Evolutionary conservation across 306 rosid species (phyloP).

Genomic region (Ormosia semicastrata): DNA sequence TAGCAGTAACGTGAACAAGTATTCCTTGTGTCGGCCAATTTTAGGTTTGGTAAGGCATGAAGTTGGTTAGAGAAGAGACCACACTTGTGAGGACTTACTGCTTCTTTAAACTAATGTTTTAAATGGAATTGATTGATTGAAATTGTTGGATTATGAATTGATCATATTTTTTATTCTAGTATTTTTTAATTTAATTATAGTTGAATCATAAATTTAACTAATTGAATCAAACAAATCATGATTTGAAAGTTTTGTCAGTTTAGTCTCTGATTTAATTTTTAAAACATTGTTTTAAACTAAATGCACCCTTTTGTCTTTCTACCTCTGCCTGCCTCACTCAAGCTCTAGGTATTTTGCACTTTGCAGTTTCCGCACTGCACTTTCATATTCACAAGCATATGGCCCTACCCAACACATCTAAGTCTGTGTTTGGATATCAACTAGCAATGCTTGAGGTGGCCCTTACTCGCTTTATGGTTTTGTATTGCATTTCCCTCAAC

Average conservation of each 20-base stretch:
- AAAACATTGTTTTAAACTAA: neutral
- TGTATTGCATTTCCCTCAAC: neutral
- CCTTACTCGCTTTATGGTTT: neutral
- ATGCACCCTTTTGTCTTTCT: slow-evolving; percentile 7
- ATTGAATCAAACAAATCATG: no score
- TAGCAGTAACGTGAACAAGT: slow-evolving; percentile 27
- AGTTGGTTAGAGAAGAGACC: neutral
- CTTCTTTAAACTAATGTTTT: neutral
- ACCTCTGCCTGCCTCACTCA: neutral
- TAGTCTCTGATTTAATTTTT: no score
- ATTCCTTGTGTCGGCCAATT: slow-evolving; percentile 46
- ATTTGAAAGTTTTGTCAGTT: no score
- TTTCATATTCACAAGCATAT: neutral
- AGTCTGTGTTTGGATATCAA: neutral
- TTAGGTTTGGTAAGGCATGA: neutral
- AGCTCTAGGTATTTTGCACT: neutral
- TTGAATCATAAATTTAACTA: no score
- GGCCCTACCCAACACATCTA: neutral
- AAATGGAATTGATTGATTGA: no score
- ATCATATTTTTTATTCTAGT: no score
- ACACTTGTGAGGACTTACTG: neutral
- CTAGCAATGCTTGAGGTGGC: neutral
- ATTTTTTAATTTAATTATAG: no score
- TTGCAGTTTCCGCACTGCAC: neutral
- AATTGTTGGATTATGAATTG: no score